Conservation (phyloP, 768 basidiomycete species). For the Mycena indigotica region DNA sequence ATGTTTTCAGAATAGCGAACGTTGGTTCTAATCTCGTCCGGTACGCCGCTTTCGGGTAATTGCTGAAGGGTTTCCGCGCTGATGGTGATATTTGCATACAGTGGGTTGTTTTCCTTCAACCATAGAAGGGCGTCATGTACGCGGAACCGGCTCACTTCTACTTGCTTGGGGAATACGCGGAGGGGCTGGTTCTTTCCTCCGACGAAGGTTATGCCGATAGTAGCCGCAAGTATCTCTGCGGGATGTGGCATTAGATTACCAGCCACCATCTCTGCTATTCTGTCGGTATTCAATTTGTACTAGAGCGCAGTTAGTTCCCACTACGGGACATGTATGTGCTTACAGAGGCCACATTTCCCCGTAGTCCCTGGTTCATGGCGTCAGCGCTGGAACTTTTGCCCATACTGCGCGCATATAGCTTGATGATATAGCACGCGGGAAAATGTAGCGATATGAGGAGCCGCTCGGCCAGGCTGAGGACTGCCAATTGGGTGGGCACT, state of each 20-base stretch:
- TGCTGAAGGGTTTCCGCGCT: conserved; percentile 9
- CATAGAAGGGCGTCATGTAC: conserved; percentile 37
- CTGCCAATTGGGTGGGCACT: conserved; percentile 28
- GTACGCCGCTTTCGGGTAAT: conserved; percentile 38
- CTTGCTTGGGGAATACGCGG: conserved; percentile 21
- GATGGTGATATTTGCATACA: conserved; percentile 32
- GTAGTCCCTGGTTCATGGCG: conserved; percentile 25
- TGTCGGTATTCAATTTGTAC: conserved; percentile 25
- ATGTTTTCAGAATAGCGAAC: conserved; percentile 23
- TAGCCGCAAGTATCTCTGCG: conserved; percentile 25
- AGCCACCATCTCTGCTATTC: conserved; percentile 26
- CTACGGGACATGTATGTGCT: too few species aligned
- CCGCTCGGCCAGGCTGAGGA: conserved; percentile 36
- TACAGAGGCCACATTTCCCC: conserved; percentile 40
- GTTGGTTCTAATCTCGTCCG: conserved; percentile 27
- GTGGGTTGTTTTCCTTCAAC: conserved; percentile 38
- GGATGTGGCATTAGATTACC: conserved; percentile 31
- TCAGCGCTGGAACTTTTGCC: conserved; percentile 17
- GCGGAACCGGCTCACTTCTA: conserved; percentile 24
- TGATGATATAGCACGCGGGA: conserved; percentile 37
- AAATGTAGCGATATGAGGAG: conserved; percentile 35
- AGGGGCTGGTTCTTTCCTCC: conserved; percentile 27
- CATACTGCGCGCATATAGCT: conserved; percentile 36
- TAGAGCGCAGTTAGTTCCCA: too few species aligned
- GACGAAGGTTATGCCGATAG: conserved; percentile 34